phyloP scores from a whole-genome alignment of 2,329 filamentous ascomycete genomes.

The Colletotrichum filicis region DNA sequence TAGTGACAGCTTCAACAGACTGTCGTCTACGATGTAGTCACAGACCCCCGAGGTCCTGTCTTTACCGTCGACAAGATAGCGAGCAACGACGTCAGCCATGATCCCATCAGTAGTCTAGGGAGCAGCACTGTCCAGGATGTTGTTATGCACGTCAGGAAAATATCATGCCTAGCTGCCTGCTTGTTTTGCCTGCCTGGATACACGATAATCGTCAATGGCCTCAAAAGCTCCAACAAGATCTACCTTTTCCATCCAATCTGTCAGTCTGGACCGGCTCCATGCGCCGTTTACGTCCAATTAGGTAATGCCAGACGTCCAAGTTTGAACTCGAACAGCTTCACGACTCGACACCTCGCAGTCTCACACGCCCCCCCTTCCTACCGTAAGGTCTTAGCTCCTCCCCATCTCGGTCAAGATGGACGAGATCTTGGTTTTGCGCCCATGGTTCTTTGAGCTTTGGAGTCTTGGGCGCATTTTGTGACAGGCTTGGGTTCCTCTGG shows the following conservation, averaged over 20 bases:
- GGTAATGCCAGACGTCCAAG: slow-evolving; percentile 12
- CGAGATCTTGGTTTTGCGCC: slow-evolving; percentile 8
- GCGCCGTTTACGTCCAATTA: slow-evolving; percentile 18
- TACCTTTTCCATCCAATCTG: background rate
- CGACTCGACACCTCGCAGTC: background rate
- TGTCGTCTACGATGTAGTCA: too few relatives aligned
- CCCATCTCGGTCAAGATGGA: slow-evolving; percentile 1
- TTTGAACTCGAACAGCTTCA: slow-evolving; percentile 12
- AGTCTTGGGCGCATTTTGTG: background rate
- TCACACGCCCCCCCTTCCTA: background rate
- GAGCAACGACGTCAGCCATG: background rate
- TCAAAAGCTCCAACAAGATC: background rate
- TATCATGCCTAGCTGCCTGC: background rate
- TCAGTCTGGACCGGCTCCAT: background rate
- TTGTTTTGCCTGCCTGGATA: background rate
- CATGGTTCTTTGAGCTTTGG: background rate
- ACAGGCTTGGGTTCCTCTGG: background rate
- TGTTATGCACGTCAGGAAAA: slow-evolving; percentile 5
- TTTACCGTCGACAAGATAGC: background rate
- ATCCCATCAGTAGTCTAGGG: background rate
- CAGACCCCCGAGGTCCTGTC: background rate
- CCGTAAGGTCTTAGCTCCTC: background rate
- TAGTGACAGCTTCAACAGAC: background rate
- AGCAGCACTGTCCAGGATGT: background rate
- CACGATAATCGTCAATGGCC: background rate